A percentile compares a stretch with the other conserved stretches of the same genome.
phyloP scores from a whole-genome alignment of 2,329 filamentous ascomycete genomes.

The Bertia moriformis region DNA sequence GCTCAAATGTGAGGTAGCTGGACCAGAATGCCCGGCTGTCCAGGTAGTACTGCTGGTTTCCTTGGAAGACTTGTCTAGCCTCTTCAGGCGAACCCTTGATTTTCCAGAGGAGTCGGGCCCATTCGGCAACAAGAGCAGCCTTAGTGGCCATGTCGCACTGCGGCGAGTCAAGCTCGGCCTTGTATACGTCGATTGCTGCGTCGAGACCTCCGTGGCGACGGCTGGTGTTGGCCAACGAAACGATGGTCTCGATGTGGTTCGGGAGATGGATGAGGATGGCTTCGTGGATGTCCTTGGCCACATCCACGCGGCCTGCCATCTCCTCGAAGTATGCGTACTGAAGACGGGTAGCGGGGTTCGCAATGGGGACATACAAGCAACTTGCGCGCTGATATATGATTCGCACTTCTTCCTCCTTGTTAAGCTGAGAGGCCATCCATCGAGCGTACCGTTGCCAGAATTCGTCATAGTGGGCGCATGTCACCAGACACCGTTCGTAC shows the following conservation, averaged over 20 bases:
- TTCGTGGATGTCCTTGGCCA: conserved; percentile 73
- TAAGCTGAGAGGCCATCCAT: conserved; percentile 74
- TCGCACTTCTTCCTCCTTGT: conserved; percentile 77
- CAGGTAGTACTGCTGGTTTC: conserved; percentile 70
- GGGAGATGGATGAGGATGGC: conserved; percentile 65
- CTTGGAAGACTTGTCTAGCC: conserved; percentile 68
- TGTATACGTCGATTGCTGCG: conserved; percentile 70
- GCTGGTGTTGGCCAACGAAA: conserved; percentile 75
- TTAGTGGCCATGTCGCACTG: conserved; percentile 66
- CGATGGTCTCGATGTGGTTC: conserved; percentile 72
- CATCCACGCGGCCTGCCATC: conserved; percentile 58
- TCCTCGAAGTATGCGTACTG: conserved; percentile 95
- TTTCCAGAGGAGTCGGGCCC: conserved; percentile 78
- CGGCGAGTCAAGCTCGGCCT: conserved; percentile 62
- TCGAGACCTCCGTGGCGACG: conserved; percentile 73
- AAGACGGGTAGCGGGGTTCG: conserved; percentile 67
- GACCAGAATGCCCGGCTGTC: conserved; percentile 84
- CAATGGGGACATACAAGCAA: conserved; percentile 74
- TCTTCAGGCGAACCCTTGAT: conserved; percentile 67
- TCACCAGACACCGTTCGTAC: conserved; percentile 87
- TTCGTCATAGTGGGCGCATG: conserved; percentile 87
- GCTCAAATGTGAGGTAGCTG: conserved; percentile 76
- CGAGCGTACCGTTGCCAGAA: conserved; percentile 96
- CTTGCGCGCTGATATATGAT: conserved; percentile 83
- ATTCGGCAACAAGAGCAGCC: conserved; percentile 74